Evolutionary conservation across 1,139 yeast genomes (phyloP).

Genomic region (Debaryomycetaceae sp.): DNA sequence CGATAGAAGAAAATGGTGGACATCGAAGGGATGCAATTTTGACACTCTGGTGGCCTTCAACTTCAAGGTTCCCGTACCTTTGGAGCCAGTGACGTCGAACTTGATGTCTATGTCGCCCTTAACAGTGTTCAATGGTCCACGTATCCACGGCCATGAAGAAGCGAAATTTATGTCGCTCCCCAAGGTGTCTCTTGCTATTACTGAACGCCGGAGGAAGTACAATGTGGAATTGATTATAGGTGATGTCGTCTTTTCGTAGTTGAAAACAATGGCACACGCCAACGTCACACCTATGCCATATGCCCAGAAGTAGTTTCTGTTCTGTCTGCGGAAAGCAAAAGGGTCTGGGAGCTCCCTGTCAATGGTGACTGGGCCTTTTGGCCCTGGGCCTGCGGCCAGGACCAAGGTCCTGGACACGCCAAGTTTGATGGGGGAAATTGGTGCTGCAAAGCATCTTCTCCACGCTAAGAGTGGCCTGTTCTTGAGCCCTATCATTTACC

Average conservation of each 20-base stretch:
- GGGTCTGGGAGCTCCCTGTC: conserved; percentile 78
- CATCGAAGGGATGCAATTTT: conserved; percentile 53
- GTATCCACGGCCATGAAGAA: conserved; percentile 81
- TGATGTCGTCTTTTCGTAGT: conserved; percentile 86
- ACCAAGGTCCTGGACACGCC: background rate
- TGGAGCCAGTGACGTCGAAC: conserved; percentile 67
- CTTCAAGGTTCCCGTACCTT: conserved; percentile 45
- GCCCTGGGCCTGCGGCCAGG: background rate
- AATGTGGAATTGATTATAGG: conserved; percentile 87
- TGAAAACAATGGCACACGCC: conserved; percentile 71
- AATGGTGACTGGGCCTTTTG: conserved; percentile 46
- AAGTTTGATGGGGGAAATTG: too few relatives aligned
- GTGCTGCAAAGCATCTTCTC: too few relatives aligned
- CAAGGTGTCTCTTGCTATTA: conserved; percentile 56
- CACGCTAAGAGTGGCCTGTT: background rate
- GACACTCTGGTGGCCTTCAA: conserved; percentile 60
- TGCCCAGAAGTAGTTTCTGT: conserved; percentile 51
- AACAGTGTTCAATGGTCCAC: conserved; percentile 80
- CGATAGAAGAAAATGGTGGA: conserved; percentile 57
- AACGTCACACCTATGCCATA: conserved; percentile 65
- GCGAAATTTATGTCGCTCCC: conserved; percentile 77
- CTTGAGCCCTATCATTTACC: too few relatives aligned
- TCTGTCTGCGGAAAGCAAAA: conserved; percentile 47
- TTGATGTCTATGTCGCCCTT: conserved; percentile 73
- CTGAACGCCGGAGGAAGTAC: conserved; percentile 78